Evolutionary conservation across 768 basidiomycete genomes (phyloP), one percentile per base, ranked within the genome.

Genomic region (Suillus cothurnatus): DNA sequence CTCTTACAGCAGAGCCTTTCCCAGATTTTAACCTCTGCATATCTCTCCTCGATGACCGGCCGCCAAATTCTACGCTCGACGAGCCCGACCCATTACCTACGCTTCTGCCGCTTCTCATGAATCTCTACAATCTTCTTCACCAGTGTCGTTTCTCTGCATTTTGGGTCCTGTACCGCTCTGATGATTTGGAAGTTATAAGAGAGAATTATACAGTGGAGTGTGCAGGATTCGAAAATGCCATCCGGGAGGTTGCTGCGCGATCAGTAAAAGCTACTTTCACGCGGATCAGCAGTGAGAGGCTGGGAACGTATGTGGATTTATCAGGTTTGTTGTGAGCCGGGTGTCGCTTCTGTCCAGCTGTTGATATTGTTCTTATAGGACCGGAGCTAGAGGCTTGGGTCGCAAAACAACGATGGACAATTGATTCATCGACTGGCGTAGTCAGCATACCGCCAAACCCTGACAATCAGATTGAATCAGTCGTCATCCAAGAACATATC

Each of bases 1-100:
- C 95, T 32, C 85, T 97, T 64, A 89, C 93, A 47, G 87, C 93
- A 2, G 84, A 90, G 58, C 94, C 95, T 39, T 85, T 90, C 53
- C 93, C 96, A 64, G 97, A 99, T 75, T 99, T 97, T 81, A 91
- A 93, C 72, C 91, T 99, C 68, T 96, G 93, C 71, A 86, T 97
- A 70, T 93, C 96, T 57, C 85, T 99, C n/a, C 82, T 96, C 45
- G 92, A 94, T 66, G 94, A 95, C 69, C 86, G 89, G 56, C 76
- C 84, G 21, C 59, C 50, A 26, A 86, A 77, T 65, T 65, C 82
- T 50, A 83, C 82, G 69, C 78, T 87, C 14, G 92, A 94, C 70
- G 92, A 94, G 72, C 90, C 91, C 32, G 92, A 94, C 82, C 93
- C 93, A 60, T 82, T 94, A 31, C 88, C 91, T 23, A 64, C 81